Percentiles rank a stretch among this genome's conserved stretches.
These are phyloP conservation scores for Boletus subparvulus DNA, from an alignment of 768 basidiomycete genomes.

Conservation along the genomic window DNA sequence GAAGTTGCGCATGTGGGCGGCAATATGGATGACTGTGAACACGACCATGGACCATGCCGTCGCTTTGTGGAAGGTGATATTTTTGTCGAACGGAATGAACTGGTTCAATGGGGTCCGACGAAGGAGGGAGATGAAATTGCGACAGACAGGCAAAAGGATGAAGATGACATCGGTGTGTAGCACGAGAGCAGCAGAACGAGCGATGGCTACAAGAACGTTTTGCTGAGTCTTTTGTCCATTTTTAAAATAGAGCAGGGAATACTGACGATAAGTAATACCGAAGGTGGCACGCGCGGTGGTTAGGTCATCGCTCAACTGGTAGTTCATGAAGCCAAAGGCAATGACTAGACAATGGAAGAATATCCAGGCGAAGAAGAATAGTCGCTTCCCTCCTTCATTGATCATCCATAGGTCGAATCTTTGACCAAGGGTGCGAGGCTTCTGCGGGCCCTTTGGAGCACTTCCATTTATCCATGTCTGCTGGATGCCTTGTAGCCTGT, in stretches of 20 bases:
- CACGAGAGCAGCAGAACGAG: conserved; percentile 84
- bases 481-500: conserved; percentile 83
- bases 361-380: conserved; percentile 82
- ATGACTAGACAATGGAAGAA: conserved; percentile 79
- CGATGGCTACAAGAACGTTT: conserved; percentile 56
- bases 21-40: conserved; percentile 71
- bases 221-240: background rate
- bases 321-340: conserved; percentile 74
- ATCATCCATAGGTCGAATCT: conserved; percentile 83
- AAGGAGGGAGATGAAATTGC: conserved; percentile 89
- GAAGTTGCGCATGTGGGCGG: conserved; percentile 88
- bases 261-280: conserved; percentile 75
- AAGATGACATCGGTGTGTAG: conserved; percentile 90
- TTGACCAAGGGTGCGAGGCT: conserved; percentile 42
- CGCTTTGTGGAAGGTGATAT: conserved; percentile 86
- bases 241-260: background rate
- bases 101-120: conserved; percentile 83
- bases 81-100: conserved; percentile 92
- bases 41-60: conserved; percentile 89
- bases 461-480: conserved; percentile 45
- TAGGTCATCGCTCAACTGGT: conserved; percentile 77
- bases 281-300: conserved; percentile 64
- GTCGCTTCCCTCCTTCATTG: conserved; percentile 78
- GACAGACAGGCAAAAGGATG: conserved; percentile 93
- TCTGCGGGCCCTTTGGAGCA: conserved; percentile 31